phyloP scores from a whole-genome alignment of 805 yeast genomes.

The Suhomyces xylopsoci region DNA sequence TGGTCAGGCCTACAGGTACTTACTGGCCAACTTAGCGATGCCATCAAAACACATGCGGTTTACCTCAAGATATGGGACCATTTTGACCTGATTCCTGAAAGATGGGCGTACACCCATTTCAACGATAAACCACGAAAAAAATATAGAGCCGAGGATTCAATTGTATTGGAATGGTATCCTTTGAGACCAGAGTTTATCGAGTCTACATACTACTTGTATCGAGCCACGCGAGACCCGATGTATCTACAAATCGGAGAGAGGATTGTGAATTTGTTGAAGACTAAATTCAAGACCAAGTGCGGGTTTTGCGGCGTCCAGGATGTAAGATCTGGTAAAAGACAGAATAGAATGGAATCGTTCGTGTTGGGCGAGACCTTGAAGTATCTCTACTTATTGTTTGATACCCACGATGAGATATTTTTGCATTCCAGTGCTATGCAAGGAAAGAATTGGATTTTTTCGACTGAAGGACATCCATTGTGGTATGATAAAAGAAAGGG shows the following conservation, averaged over 20 bases:
- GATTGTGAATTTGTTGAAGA: slow-evolving; percentile 53
- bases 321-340: slow-evolving; percentile 55
- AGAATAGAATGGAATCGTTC: slow-evolving; percentile 89
- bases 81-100: slow-evolving; percentile 81
- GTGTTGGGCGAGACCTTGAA: slow-evolving; percentile 85
- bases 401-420: slow-evolving; percentile 50
- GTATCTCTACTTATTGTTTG: slow-evolving; percentile 77
- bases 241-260: slow-evolving; percentile 73
- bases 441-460: slow-evolving; percentile 54
- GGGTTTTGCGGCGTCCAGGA: slow-evolving; percentile 81
- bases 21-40: slow-evolving; percentile 69
- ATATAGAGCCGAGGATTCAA: slow-evolving; percentile 22
- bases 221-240: slow-evolving; percentile 84
- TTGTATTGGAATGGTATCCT: slow-evolving; percentile 85
- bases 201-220: slow-evolving; percentile 76
- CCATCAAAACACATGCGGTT: slow-evolving; percentile 57
- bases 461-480: slow-evolving; percentile 91
- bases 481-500: slow-evolving; percentile 50
- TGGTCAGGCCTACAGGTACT: slow-evolving; percentile 84
- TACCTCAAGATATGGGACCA: slow-evolving; percentile 76
- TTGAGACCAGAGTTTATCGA: slow-evolving; percentile 90
- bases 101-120: slow-evolving; percentile 55
- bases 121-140: slow-evolving; percentile 2
- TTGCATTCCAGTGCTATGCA: slow-evolving; percentile 32
- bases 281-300: slow-evolving; percentile 56